A percentile compares a stretch with the other conserved stretches of the same genome.
Evolutionary conservation across 129 eudicot species (phyloP).

Genomic region (Glebionis coronaria): DNA sequence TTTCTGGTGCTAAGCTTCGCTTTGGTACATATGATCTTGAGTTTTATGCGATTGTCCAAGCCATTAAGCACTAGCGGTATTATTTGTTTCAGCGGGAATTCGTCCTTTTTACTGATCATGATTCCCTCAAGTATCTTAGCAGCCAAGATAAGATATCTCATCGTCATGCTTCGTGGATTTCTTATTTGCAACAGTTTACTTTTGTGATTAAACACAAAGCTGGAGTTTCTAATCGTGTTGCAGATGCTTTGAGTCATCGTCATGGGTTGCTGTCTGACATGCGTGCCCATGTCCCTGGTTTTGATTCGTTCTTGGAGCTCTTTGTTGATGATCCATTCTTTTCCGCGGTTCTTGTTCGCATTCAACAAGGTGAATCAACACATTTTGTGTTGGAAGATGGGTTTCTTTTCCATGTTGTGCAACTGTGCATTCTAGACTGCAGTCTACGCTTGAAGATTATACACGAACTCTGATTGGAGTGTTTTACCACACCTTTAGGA

Average conservation of each 20-base stretch:
- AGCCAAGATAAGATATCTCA: slow-evolving; percentile 15
- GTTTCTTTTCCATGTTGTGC: not conserved
- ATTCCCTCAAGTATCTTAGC: not conserved
- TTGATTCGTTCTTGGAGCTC: slow-evolving; percentile 1
- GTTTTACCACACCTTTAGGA: too few species aligned
- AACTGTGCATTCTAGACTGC: slow-evolving; percentile 9
- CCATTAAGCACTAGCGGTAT: not conserved
- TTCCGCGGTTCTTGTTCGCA: not conserved
- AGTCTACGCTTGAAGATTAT: slow-evolving; percentile 17
- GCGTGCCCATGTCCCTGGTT: slow-evolving; percentile 16
- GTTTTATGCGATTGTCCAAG: slow-evolving; percentile 18
- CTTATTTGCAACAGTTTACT: slow-evolving; percentile 16
- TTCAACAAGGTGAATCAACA: too few species aligned
- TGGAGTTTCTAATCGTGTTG: slow-evolving; percentile 1
- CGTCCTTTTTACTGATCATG: slow-evolving; percentile 8
- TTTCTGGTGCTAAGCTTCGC: not conserved
- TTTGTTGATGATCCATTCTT: slow-evolving; percentile 3
- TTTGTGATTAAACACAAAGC: slow-evolving; percentile 12
- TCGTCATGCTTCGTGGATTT: slow-evolving; percentile 14
- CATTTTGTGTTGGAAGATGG: too few species aligned
- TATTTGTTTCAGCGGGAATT: slow-evolving; percentile 6
- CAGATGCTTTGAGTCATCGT: slow-evolving; percentile 14
- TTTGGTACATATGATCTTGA: slow-evolving; percentile 19
- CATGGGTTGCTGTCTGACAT: not conserved
- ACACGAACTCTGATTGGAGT: too few species aligned